Evolutionary conservation across 176 grass and related monocot genomes (phyloP), one percentile per base, ranked within the genome.

Genomic region (Oryza coarctata): DNA sequence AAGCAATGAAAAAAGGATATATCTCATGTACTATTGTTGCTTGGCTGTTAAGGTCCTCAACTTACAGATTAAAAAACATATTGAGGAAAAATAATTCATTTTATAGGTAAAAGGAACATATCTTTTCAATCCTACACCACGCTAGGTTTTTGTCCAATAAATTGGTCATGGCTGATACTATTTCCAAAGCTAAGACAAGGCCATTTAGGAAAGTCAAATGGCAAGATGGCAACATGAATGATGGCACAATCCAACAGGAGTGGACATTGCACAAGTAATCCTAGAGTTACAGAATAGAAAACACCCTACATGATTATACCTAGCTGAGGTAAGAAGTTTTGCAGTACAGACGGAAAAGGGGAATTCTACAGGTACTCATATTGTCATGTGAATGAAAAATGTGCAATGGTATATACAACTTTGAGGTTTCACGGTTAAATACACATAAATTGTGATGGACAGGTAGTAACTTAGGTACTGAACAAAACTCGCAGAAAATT

Each of bases 271-370:
- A 61, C n/a, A 63, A 13, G 43, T 78, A 41, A 57, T 27, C 9
- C 12, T 58, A 2, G 45, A 58, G n/a, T 80, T 39, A 57, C 8
- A 52, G 20, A 69, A 80, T 36, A 80, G 45, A 20, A 31, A 70
- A 10, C 25, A 70, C 15, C 65, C 18, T 57, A 62, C 17, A 79
- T 22, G 43, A 52, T 41, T 28, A 5, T 25, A 27, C n/a, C 9
- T 17, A 78, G 6, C 11, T 62, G 17, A 78, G 60, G 18, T 7
- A 72, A 26, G 41, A 79, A 70, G 25, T 47, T 47, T 39, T 68
- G 47, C 76, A 80, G 14, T 75, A 70, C 10, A 76, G 62, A 14
- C 1, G 22, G 74, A 49, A 23, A 70, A 40, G 75, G 63, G 80
- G 8, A 79, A 39, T 34, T 22, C 18, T 74, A 60, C 25, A 62